Evolutionary conservation across 192 early-diverging fungal genomes (phyloP), one percentile per base, ranked within the genome.

Genomic region (Ambispora gerdemannii): DNA sequence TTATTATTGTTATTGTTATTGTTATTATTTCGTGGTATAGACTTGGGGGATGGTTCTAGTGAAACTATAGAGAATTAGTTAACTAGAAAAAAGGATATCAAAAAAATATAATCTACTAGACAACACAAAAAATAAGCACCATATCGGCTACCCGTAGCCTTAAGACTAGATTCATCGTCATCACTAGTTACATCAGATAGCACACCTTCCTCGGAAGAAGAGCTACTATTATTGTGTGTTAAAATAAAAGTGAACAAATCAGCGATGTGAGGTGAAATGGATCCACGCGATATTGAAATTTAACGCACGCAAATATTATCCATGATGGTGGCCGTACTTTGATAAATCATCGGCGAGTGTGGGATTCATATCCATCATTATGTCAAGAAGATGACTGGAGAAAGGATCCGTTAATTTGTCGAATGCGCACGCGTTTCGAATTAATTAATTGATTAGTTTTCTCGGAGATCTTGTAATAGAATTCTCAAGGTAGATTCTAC

Each of bases 351-450:
- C 67, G 20, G 47, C 53, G 32, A 70, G 53, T 25, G 25, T 36
- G 38, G 67, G 67, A 70, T 70, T 70, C 53, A 55, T 58, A 30
- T 70, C 67, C 67, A 70, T 70, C 67, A 70, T 70, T 38, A 70
- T 8, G 36, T 70, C 67, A 20, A 70, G 35, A n/a, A 70, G 47
- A 38, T 38, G 67, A 38, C 67, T 70, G n/a, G 17, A n/a, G 58
- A 69, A 30, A n/a, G n/a, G n/a, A n/a, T n/a, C n/a, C n/a, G n/a
- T n/a, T n/a, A n/a, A n/a, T n/a, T n/a, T 24, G 17, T 38, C 17
- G n/a, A 47, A 58, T 11, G 58, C 7, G 53, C 20, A 56, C 1
- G 13, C 13, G 10, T 4, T 3, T 55, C 32, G 32, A 68, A 68
- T 36, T 22, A 11, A 31, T 51, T n/a, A 4, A 49, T 17, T 17